phyloP scores from a whole-genome alignment of 2,329 filamentous ascomycete species.

The Hypoxylon sp. region DNA sequence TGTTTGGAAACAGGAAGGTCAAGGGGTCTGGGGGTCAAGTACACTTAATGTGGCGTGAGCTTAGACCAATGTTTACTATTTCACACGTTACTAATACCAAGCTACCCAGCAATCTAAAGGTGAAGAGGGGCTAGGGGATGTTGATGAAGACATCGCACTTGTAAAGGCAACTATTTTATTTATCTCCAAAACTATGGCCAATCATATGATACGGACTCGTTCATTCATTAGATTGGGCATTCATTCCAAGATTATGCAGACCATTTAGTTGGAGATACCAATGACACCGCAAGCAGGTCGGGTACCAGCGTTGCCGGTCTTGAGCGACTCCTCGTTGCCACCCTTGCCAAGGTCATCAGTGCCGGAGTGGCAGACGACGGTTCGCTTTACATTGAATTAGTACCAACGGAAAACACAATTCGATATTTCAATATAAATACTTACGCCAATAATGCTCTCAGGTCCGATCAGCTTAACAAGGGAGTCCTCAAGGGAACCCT shows the following conservation, averaged over 20 bases:
- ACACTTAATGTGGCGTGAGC: slow-evolving; percentile 6
- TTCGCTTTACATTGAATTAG: slow-evolving; percentile 71
- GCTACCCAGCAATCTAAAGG: slow-evolving; percentile 3
- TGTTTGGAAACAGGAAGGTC: slow-evolving; percentile 5
- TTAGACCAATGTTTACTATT: slow-evolving; percentile 19
- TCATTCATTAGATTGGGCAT: slow-evolving; percentile 15
- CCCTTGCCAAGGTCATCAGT: slow-evolving; percentile 98
- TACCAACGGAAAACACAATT: not conserved
- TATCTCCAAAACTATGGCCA: slow-evolving; percentile 19
- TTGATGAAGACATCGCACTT: not conserved
- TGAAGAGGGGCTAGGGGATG: slow-evolving; percentile 9
- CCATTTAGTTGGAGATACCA: slow-evolving; percentile 73
- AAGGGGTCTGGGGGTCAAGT: not conserved
- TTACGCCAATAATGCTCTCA: slow-evolving; percentile 92
- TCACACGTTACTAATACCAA: slow-evolving; percentile 24
- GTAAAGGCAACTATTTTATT: not conserved
- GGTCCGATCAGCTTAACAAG: slow-evolving; percentile 96
- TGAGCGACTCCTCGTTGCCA: slow-evolving; percentile 92
- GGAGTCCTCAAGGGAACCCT: slow-evolving; percentile 83
- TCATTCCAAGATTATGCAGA: slow-evolving; percentile 10
- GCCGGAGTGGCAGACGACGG: slow-evolving; percentile 92
- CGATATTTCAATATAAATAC: slow-evolving; percentile 44
- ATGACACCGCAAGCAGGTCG: slow-evolving; percentile 98
- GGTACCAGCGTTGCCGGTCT: slow-evolving; percentile 94
- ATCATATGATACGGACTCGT: slow-evolving; percentile 22